phyloP scores from a whole-genome alignment of 73 alveolate species.

The Uronychia binucleata region DNA sequence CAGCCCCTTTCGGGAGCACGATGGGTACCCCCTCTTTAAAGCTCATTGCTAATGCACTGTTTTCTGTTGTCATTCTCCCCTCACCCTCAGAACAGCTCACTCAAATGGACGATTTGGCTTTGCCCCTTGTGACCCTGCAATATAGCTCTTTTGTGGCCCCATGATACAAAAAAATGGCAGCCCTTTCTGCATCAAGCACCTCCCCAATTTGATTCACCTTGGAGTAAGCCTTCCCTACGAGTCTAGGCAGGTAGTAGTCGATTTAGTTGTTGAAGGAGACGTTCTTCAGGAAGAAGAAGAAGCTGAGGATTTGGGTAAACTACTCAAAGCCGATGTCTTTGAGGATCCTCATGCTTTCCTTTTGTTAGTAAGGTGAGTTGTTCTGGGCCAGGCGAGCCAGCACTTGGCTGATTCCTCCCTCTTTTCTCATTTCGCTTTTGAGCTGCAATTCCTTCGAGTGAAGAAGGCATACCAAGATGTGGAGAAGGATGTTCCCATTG shows the following conservation, averaged over 20 bases:
- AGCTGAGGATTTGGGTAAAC: slow-evolving; percentile 20
- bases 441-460: neutral
- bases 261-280: slow-evolving; percentile 22
- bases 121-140: slow-evolving; percentile 58
- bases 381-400: neutral
- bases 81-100: neutral
- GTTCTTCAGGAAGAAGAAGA: slow-evolving; percentile 28
- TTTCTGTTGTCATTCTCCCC: no score
- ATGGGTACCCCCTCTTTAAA: slow-evolving; percentile 38
- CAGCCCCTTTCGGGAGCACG: slow-evolving; percentile 1
- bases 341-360: neutral
- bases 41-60: slow-evolving; percentile 4
- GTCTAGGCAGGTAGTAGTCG: slow-evolving; percentile 56
- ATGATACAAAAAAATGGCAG: slow-evolving; percentile 38
- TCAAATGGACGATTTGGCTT: slow-evolving; percentile 21
- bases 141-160: slow-evolving; percentile 31
- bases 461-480: neutral
- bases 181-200: slow-evolving; percentile 43
- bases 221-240: slow-evolving; percentile 27
- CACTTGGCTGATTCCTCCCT: neutral
- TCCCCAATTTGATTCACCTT: slow-evolving; percentile 1
- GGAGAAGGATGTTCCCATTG: neutral
- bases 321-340: neutral
- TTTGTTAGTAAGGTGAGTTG: neutral
- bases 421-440: neutral